Evolutionary conservation across 2,329 filamentous ascomycete species (phyloP), one percentile per base, ranked within the genome.

Genomic region (Exophiala xenobiotica): DNA sequence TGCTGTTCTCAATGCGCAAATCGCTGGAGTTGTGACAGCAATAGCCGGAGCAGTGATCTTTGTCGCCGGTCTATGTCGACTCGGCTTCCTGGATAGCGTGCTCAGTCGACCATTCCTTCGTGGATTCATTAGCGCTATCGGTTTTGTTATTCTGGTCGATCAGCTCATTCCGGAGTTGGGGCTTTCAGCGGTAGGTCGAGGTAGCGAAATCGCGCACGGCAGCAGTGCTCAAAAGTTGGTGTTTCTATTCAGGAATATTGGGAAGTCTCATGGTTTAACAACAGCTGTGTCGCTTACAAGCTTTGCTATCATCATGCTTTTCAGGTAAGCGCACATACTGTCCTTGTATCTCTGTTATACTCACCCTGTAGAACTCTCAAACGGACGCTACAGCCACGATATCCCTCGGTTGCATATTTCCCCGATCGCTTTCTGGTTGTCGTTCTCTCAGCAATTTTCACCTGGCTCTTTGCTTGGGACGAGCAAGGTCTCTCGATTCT

Each of bases 101-200:
- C 78, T 99, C 27, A 96, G 91, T 61, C 81, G 90, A 26, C 93
- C 93, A 1, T 97, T 99, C 63, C 72, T 97, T 49, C 80, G 93
- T 53, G 93, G 93, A 1, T 99, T 99, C 72, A 96, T 99, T 70
- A 96, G 89, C 51, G 93, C 93, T 44, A 95, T 99, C 66, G 93
- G 93, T 42, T 88, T 96, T 49, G 91, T 97, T 59, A 97, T 99
- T 66, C 83, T 95, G 31, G 89, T 97, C 27, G 93, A 97, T 68
- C 93, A 99, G 70, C 74, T 96, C 38, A 88, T 96, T 46, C 91
- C 92, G 0, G 90, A 97, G 69, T 79, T 95, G 63, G 93, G 93
- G 0, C 77, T 99, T 18, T 78, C 77, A 29, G 73, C 78, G 1
- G 70, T 83, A 0, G 82, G 81, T 46, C 71, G 85, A 12, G 66